These are phyloP conservation scores for Suillus subluteus DNA, from an alignment of 768 basidiomycete genomes.

Conservation along the genomic window DNA sequence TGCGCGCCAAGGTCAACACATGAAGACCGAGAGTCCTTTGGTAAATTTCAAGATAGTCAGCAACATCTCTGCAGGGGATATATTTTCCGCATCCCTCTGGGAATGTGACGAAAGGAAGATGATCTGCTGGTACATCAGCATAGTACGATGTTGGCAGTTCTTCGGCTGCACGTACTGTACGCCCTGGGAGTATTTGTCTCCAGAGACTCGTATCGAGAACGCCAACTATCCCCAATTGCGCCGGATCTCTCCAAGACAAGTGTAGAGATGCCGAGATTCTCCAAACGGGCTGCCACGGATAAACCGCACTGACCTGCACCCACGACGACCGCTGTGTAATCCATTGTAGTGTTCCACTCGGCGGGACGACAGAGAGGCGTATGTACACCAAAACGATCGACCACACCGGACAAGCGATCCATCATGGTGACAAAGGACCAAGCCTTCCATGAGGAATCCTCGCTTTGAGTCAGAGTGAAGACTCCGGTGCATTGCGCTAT, in stretches of 20 bases:
- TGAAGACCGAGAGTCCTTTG: constrained; percentile 13
- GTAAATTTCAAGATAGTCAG: constrained; percentile 17
- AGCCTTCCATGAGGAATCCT: constrained; percentile 14
- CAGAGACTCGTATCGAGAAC: constrained; percentile 65
- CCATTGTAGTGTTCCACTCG: constrained; percentile 20
- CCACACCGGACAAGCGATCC: constrained; percentile 1
- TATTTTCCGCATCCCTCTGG: constrained; percentile 9
- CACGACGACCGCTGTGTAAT: constrained; percentile 50
- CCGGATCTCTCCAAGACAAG: constrained; percentile 66
- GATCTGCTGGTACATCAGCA: constrained; percentile 1
- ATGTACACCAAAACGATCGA: constrained; percentile 6
- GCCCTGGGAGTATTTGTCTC: constrained; percentile 16
- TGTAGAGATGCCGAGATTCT: constrained; percentile 48
- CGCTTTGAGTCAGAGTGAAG: constrained; percentile 9
- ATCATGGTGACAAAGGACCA: constrained; percentile 12
- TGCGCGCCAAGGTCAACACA: constrained; percentile 4
- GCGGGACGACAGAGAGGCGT: background rate
- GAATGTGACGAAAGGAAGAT: constrained; percentile 14
- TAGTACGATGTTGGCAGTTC: background rate
- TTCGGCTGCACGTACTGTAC: constrained; percentile 10
- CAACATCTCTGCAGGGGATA: constrained; percentile 12
- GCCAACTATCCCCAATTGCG: constrained; percentile 67
- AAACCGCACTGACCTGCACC: constrained; percentile 37
- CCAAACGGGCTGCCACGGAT: constrained; percentile 30
- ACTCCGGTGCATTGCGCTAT: constrained; percentile 12